Evolutionary conservation across 257 asterid species (phyloP).

Genomic region (Solanum appendiculatum): DNA sequence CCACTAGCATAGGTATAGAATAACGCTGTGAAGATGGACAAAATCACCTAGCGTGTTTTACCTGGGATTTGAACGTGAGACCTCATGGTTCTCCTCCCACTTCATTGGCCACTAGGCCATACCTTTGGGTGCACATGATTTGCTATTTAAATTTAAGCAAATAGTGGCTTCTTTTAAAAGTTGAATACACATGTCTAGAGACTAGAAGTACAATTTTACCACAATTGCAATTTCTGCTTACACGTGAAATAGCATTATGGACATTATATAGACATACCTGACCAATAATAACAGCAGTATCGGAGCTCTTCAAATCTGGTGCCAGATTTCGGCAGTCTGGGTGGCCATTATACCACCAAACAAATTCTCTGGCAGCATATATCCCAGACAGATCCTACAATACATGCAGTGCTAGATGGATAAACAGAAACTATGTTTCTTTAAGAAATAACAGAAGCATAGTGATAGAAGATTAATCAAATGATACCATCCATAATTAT

Average conservation of each 20-base stretch:
- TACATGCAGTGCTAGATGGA: not conserved
- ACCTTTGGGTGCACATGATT: not conserved
- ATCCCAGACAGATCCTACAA: constrained; percentile 55
- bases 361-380: constrained; percentile 83
- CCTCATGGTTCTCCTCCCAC: not conserved
- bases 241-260: not conserved
- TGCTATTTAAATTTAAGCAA: not conserved
- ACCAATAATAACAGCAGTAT: constrained; percentile 84
- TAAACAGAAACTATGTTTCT: not conserved
- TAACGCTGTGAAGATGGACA: not conserved
- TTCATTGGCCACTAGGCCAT: not conserved
- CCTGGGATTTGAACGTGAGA: not conserved
- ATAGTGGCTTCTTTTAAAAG: not conserved
- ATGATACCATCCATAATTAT: not conserved
- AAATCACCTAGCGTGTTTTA: not conserved
- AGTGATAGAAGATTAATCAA: not conserved
- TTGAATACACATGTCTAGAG: not conserved
- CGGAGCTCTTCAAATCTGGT: constrained; percentile 67
- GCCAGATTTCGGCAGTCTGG: constrained; percentile 71
- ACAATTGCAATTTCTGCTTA: not conserved
- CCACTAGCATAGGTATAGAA: not conserved
- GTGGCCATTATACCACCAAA: constrained; percentile 98
- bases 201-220: not conserved
- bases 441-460: not conserved
- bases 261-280: constrained; percentile 38